Evolutionary conservation across 169 alveolate genomes (phyloP).

Genomic region (Miamiensis avidus): DNA sequence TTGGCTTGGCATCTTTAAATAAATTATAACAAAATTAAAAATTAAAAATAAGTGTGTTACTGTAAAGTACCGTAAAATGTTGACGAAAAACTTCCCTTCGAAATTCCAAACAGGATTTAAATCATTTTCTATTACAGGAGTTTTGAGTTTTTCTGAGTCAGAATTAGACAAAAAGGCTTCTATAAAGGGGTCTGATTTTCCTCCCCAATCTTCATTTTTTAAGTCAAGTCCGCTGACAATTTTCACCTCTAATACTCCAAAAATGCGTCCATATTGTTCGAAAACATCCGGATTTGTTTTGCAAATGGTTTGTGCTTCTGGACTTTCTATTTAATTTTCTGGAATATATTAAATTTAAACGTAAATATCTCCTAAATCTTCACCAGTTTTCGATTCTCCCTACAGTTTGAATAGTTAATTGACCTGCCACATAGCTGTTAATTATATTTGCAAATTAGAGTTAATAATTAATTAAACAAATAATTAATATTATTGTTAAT

Average conservation of each 20-base stretch:
- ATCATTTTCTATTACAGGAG: slow-evolving; percentile 4
- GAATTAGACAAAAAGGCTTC: slow-evolving; percentile 8
- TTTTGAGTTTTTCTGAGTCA: background rate
- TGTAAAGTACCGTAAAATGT: background rate
- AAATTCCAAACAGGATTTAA: slow-evolving; percentile 41
- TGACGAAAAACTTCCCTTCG: slow-evolving; percentile 1
- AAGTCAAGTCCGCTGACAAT: slow-evolving; percentile 19
- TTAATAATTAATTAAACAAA: background rate
- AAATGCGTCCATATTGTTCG: background rate
- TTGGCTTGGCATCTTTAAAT: slow-evolving; percentile 5
- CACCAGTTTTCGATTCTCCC: background rate
- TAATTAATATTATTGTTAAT: too few species aligned
- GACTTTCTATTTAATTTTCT: slow-evolving; percentile 8
- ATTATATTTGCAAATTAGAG: too few species aligned
- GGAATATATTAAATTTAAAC: slow-evolving; percentile 24
- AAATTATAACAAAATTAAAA: too few species aligned
- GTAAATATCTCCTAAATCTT: slow-evolving; percentile 31
- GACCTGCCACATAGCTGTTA: slow-evolving; percentile 25
- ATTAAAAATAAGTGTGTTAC: too few species aligned
- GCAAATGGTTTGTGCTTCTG: slow-evolving; percentile 6
- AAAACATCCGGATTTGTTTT: background rate
- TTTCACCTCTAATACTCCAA: background rate
- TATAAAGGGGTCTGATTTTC: slow-evolving; percentile 38
- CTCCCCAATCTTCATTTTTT: slow-evolving; percentile 15
- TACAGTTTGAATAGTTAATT: slow-evolving; percentile 14